Evolutionary conservation across 768 basidiomycete genomes (phyloP), one percentile per base, ranked within the genome.

Genomic region (Kwoniella dejecticola): DNA sequence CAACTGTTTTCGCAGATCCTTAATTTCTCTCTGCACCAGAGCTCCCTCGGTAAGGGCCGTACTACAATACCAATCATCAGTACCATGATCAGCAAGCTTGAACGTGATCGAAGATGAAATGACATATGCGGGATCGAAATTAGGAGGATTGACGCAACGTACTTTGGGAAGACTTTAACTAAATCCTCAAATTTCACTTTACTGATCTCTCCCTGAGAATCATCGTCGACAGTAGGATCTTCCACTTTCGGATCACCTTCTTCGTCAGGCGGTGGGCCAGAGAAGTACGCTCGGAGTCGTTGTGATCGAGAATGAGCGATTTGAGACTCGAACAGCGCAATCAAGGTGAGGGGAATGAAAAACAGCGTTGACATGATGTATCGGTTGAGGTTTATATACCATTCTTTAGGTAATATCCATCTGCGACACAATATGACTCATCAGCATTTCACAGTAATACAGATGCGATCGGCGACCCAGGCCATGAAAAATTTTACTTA

Each of bases 381-480:
- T 54, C 87, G 86, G 79, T 95, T 96, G 64, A 92, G 78, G 87
- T 89, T 84, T 15, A 85, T 85, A 73, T 93, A 95, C 33, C 78
- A 71, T 47, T 83, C 82, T 4, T 73, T 60, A 54, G 81, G 82
- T 11, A 91, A 69, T 24, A 81, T 49, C 27, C 56, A 76, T 66
- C 80, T 80, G 67, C 64, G 36, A 82, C 29, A 19, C 13, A 21
- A 24, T n/a, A n/a, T n/a, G 38, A 7, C 6, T 13, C 52, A 1
- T 23, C 8, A 55, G 13, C 17, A 17, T 57, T 21, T 44, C 23
- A 10, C 24, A n/a, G 50, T 29, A 50, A 44, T n/a, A n/a, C n/a
- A n/a, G n/a, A n/a, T n/a, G n/a, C n/a, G n/a, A n/a, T n/a, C n/a
- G n/a, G n/a, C n/a, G 47, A 19, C 19, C 2, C 15, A 4, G n/a